Percentiles rank a stretch among this genome's conserved stretches.
Conservation (phyloP, 352 stramenopile species). For the Phytophthora fragariae region DNA sequence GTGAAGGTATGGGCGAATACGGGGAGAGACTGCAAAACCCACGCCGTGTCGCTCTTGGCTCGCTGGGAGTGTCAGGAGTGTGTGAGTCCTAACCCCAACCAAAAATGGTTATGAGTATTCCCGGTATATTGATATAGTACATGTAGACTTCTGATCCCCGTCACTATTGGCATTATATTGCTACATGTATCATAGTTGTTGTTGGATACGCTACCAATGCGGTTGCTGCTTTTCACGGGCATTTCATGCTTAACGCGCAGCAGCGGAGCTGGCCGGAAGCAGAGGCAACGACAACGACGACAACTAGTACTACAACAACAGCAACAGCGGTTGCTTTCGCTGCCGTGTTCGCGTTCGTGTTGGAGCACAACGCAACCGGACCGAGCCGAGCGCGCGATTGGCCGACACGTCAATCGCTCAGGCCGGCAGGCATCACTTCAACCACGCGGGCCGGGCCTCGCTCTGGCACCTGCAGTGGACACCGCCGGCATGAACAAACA, state of each 20-base stretch:
- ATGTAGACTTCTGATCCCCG: constrained; percentile 32
- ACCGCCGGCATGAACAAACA: constrained; percentile 15
- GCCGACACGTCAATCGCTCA: constrained; percentile 26
- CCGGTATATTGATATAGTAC: constrained; percentile 42
- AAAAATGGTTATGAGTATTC: constrained; percentile 31
- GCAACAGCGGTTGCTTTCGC: no score
- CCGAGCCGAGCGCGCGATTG: constrained; percentile 10
- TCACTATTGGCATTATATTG: background rate
- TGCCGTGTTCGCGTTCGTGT: constrained; percentile 7
- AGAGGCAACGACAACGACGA: no score
- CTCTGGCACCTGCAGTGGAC: constrained; percentile 21
- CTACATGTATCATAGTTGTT: background rate
- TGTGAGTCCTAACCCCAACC: no score
- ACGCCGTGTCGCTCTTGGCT: no score
- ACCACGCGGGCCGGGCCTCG: constrained; percentile 14
- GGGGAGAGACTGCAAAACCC: no score
- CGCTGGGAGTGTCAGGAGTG: no score
- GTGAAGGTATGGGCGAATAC: no score
- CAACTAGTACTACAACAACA: no score
- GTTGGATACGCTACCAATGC: background rate
- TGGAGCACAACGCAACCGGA: background rate
- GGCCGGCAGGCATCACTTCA: constrained; percentile 18
- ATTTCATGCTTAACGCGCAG: background rate
- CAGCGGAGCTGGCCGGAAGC: no score
- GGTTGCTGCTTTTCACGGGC: background rate